Evolutionary conservation across 1,284 basidiomycete species (phyloP).

Genomic region (Puccinia novopanici): DNA sequence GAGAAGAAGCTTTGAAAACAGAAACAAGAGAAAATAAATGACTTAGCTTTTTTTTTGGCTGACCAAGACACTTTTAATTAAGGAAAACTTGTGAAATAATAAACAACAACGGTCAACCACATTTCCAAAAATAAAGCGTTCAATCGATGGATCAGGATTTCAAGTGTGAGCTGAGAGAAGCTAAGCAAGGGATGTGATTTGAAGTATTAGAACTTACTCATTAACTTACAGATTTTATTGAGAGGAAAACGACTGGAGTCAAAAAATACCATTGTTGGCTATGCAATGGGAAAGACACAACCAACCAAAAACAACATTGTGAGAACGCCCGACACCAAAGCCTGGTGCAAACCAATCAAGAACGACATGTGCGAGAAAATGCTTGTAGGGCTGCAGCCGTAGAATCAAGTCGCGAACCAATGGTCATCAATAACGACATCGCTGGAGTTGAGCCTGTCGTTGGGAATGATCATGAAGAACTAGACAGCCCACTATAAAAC

Average conservation of each 20-base stretch:
- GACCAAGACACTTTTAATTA: not conserved
- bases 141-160: not conserved
- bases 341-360: not conserved
- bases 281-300: not conserved
- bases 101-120: too few species aligned
- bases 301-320: not conserved
- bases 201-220: too few species aligned
- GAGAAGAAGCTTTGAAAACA: too few species aligned
- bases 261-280: not conserved
- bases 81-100: not conserved
- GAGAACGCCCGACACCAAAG: not conserved
- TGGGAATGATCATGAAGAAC: too few species aligned
- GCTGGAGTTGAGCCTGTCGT: not conserved
- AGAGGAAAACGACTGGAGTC: not conserved
- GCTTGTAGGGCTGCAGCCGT: not conserved
- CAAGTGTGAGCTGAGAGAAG: not conserved
- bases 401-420: not conserved
- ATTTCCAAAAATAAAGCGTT: too few species aligned
- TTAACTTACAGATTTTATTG: constrained; percentile 14
- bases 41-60: too few species aligned
- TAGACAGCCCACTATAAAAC: too few species aligned
- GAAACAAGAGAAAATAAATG: too few species aligned
- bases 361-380: not conserved
- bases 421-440: not conserved
- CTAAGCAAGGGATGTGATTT: too few species aligned